Percentiles rank a stretch among this genome's conserved stretches.
Evolutionary conservation across 2,329 filamentous ascomycete species (phyloP).

Genomic region (Colletotrichum melonis): DNA sequence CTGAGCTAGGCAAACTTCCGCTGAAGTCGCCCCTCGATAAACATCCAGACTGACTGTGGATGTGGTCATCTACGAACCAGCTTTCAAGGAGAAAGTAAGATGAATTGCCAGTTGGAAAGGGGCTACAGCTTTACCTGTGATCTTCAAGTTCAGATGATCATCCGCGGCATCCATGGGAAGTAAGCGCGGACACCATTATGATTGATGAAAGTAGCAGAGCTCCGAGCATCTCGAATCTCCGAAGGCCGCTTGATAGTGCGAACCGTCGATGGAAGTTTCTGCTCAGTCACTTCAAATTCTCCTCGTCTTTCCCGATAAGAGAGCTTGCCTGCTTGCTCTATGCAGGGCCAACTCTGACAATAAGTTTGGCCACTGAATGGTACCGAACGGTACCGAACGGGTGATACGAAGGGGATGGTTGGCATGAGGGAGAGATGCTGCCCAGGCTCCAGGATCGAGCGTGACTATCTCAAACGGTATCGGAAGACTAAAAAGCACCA

Average conservation of each 20-base stretch:
- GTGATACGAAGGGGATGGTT: no score
- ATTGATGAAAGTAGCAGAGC: background rate
- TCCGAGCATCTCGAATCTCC: background rate
- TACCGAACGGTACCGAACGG: no score
- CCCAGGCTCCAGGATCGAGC: background rate
- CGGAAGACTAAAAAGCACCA: background rate
- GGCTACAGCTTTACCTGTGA: background rate
- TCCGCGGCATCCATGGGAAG: no score
- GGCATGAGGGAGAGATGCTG: background rate
- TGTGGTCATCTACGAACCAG: background rate
- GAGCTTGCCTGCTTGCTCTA: background rate
- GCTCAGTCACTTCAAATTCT: background rate
- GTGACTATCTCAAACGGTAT: background rate
- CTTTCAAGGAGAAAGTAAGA: no score
- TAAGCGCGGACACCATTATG: background rate
- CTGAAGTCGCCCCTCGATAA: no score
- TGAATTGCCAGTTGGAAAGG: no score
- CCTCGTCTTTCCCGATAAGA: background rate
- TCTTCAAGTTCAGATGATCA: background rate
- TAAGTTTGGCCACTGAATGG: no score
- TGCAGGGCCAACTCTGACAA: no score
- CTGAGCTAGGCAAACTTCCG: no score
- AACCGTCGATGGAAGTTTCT: background rate
- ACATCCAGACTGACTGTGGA: no score
- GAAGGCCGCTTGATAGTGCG: background rate